phyloP scores from a whole-genome alignment of 306 rosid genomes.

The Oxytropis ochrocephala region DNA sequence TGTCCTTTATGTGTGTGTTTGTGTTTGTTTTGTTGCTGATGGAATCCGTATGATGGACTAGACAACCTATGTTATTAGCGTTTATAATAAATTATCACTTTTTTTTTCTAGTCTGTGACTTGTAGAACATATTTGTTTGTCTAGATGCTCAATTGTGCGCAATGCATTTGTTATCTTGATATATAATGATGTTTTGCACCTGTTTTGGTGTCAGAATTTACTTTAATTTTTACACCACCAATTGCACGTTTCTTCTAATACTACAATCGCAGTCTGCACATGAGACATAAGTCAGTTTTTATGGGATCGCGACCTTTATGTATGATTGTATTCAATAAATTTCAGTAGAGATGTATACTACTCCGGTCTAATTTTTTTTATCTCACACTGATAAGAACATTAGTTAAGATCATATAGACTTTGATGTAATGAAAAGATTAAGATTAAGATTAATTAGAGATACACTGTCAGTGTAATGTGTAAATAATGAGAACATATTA shows the following conservation, averaged over 20 bases:
- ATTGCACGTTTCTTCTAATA: background rate
- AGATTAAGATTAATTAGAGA: no score
- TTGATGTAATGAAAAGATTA: no score
- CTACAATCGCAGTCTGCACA: background rate
- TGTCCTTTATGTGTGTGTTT: background rate
- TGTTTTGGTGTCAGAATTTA: background rate
- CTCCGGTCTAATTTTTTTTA: no score
- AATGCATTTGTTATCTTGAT: slow-evolving; percentile 7
- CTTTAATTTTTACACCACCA: background rate
- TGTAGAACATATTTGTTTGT: slow-evolving; percentile 12
- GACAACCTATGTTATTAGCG: slow-evolving; percentile 13
- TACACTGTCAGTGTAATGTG: no score
- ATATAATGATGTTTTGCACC: background rate
- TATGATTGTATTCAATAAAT: background rate
- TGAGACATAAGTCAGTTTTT: background rate
- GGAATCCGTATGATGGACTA: slow-evolving; percentile 4
- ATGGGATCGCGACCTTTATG: background rate
- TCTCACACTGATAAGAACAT: no score
- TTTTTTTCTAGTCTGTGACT: background rate
- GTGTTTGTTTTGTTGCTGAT: slow-evolving; percentile 11
- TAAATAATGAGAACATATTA: no score
- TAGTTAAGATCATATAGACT: no score
- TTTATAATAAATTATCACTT: slow-evolving; percentile 24
- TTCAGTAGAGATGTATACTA: background rate
- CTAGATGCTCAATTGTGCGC: slow-evolving; percentile 4